Evolutionary conservation across 345 rosid genomes (phyloP), one percentile per base, ranked within the genome.

Genomic region (Salix dunnii): DNA sequence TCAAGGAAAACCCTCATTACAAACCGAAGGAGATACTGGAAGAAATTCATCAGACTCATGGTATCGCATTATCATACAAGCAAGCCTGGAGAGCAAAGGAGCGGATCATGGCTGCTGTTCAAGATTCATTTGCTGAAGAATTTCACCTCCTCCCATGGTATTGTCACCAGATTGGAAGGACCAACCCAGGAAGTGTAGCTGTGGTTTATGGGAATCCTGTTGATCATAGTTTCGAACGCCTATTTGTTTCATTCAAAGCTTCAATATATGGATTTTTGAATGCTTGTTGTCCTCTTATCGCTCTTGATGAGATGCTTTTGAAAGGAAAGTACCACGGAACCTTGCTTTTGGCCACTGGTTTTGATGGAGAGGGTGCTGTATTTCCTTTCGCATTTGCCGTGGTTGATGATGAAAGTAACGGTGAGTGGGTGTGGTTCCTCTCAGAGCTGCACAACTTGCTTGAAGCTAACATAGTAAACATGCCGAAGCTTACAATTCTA

Each of bases 1-100:
- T 96, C 65, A 89, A 70, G 58, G 97, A 93, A 84, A 96, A 93
- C 70, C 99, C 99, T 4, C 90, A 90, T 74, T 96, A 78, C 84
- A 96, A 88, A 83, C 98, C 99, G 5, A 96, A 96, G 81, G 98
- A 96, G 89, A 96, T 96, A 78, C 82, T 91, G 61, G 99, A 96
- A 85, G 97, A 96, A 89, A 96, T 96, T 70, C 93, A 96, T 71
- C 89, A 91, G 65, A 88, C 82, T 70, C 98, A 92, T 64, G 98
- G 99, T 27, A 96, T 96, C 73, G 84, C 99, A 35, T 80, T 96
- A 67, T 91, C 99, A 0, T 96, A 93, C 89, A 96, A 93, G 85
- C 99, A 96, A 86, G 99, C 99, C 40, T 96, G 99, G 99, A 90
- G 99, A 46, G 99, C 98, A 58, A 96, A 96, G 83, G 99, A 79